Evolutionary conservation across 83 land plant genomes (phyloP), one percentile per base, ranked within the genome.

Genomic region (Thuja plicata): DNA sequence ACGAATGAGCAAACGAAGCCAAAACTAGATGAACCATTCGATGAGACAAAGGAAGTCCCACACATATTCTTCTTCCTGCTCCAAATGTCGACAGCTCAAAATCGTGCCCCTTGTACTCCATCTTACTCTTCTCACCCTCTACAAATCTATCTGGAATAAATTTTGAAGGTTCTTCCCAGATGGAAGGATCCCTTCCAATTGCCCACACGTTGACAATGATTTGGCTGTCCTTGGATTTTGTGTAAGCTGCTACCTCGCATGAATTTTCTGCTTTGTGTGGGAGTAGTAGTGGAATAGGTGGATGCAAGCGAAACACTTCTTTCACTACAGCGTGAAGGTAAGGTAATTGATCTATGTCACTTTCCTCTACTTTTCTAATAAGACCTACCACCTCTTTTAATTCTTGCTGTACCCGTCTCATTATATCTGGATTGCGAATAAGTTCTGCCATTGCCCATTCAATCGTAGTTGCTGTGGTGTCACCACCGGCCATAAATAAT

Each of bases 391-490:
- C 52, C n/a, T 81, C 50, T 15, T 81, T 32, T 10, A 81, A 9
- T 81, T 81, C 84, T 38, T 24, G 30, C 5, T 81, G 84, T 3
- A 43, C 52, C 27, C 48, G 1, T 27, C 43, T 24, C 84, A 81
- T 81, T 43, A 12, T 81, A 11, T 43, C 32, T 0, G 84, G 84
- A 43, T 81, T 81, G 45, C 52, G 52, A 0, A 81, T 81, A 9
- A 43, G 48, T 38, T 81, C 84, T 43, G 84, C 84, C 43, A 81
- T 41, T 24, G 48, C 52, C 84, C 84, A 81, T 81, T 81, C 84
- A 8, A 81, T 43, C 8, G 84, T 81, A 0, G 46, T 21, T 1
- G 30, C n/a, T 24, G 45, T 81, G 24, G 84, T 81, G 48, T 81
- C 84, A 11, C 84, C 43, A 43, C 52, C 84, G 10, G 84, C 84